phyloP scores from a whole-genome alignment of 768 basidiomycete genomes.

The Tulasnella sp. region DNA sequence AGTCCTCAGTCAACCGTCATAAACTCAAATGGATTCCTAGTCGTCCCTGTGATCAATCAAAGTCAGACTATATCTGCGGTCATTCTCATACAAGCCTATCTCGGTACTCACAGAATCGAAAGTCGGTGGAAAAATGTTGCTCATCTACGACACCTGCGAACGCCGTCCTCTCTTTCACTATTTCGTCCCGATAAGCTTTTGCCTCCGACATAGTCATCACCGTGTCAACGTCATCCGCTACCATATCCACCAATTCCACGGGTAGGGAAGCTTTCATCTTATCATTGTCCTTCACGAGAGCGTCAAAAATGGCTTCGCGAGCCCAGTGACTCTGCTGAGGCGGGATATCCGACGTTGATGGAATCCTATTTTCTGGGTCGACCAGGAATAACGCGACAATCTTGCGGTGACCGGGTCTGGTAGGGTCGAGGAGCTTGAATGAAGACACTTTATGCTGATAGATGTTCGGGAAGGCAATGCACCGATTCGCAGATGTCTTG shows the following conservation, averaged over 20 bases:
- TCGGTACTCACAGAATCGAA: slow-evolving; percentile 20
- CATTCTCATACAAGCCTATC: neutral
- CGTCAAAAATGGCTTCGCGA: neutral
- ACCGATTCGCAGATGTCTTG: too few relatives aligned
- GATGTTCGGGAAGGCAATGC: too few relatives aligned
- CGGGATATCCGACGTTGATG: slow-evolving; percentile 13
- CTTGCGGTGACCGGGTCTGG: too few relatives aligned
- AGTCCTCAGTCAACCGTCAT: too few relatives aligned
- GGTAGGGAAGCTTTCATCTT: neutral
- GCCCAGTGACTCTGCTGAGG: slow-evolving; percentile 12
- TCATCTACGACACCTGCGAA: neutral
- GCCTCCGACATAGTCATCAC: slow-evolving; percentile 11
- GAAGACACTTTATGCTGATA: neutral
- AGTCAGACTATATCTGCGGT: too few relatives aligned
- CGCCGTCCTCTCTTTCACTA: slow-evolving; percentile 21
- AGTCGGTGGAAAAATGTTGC: slow-evolving; percentile 1
- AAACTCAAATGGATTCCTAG: too few relatives aligned
- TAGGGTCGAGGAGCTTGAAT: too few relatives aligned
- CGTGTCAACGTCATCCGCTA: neutral
- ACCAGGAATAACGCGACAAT: too few relatives aligned
- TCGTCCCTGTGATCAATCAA: too few relatives aligned
- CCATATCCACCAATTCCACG: neutral
- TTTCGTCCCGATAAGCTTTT: neutral
- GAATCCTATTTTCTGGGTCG: neutral
- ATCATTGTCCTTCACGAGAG: neutral